phyloP scores from a whole-genome alignment of 306 rosid species.

The Vigna trinervia region DNA sequence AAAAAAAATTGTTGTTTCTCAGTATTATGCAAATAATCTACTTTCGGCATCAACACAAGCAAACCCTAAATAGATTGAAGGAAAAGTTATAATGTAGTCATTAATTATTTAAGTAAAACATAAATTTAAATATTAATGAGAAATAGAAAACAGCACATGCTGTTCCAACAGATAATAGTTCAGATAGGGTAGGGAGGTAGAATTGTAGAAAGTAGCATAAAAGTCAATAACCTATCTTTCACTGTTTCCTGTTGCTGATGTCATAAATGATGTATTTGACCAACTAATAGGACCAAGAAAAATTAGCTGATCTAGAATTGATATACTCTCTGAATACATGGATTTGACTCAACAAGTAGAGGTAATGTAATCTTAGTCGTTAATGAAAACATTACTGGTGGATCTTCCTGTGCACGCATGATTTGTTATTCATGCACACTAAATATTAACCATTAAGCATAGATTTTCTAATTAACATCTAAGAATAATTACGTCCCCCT shows the following conservation, averaged over 20 bases:
- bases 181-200: neutral
- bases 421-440: neutral
- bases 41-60: neutral
- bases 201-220: neutral
- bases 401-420: neutral
- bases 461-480: neutral
- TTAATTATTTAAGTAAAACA: neutral
- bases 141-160: neutral
- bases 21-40: conserved; percentile 10
- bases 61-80: neutral
- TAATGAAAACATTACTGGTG: neutral
- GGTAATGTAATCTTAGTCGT: neutral
- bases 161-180: neutral
- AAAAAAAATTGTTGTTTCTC: neutral
- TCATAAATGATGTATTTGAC: neutral
- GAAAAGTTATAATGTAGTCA: neutral
- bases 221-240: conserved; percentile 4
- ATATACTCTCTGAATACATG: too few relatives aligned
- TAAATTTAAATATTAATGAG: neutral
- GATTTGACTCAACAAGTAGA: neutral
- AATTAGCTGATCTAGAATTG: neutral
- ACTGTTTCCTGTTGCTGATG: conserved; percentile 8
- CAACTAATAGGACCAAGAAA: neutral
- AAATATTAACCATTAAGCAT: neutral
- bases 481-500: neutral